Evolutionary conservation across 1,284 basidiomycete genomes (phyloP).

Genomic region (Mixia osmundae): DNA sequence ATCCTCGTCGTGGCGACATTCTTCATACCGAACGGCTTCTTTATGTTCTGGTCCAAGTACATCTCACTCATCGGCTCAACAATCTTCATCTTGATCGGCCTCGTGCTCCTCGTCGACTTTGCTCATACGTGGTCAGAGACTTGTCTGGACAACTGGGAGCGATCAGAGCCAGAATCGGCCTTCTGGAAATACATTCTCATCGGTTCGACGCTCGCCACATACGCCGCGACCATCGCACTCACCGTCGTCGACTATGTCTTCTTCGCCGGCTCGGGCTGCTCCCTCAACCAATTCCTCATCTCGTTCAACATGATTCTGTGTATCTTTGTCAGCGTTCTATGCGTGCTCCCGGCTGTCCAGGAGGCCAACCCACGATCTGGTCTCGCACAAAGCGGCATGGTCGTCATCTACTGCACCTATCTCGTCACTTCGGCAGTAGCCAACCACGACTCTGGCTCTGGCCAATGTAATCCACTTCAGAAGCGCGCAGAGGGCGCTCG

Average conservation of each 20-base stretch:
- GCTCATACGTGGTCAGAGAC: constrained; percentile 96
- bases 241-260: constrained; percentile 77
- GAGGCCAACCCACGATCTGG: constrained; percentile 85
- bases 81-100: constrained; percentile 77
- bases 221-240: constrained; percentile 53
- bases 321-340: constrained; percentile 56
- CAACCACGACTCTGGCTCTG: constrained; percentile 46
- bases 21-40: constrained; percentile 81
- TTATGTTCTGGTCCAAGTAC: constrained; percentile 85
- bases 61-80: constrained; percentile 61
- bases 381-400: constrained; percentile 86
- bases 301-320: constrained; percentile 70
- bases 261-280: constrained; percentile 68
- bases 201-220: constrained; percentile 74
- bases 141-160: constrained; percentile 87
- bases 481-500: constrained; percentile 40
- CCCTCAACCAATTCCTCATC: constrained; percentile 84
- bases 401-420: constrained; percentile 91
- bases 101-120: constrained; percentile 94
- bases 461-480: constrained; percentile 62
- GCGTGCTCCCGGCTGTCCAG: constrained; percentile 66
- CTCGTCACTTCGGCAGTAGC: constrained; percentile 81
- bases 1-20: constrained; percentile 55
- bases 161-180: constrained; percentile 40
- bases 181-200: constrained; percentile 94